These are phyloP conservation scores for Escallonia herrerae DNA, from an alignment of 129 eudicot species.

Conservation along the genomic window DNA sequence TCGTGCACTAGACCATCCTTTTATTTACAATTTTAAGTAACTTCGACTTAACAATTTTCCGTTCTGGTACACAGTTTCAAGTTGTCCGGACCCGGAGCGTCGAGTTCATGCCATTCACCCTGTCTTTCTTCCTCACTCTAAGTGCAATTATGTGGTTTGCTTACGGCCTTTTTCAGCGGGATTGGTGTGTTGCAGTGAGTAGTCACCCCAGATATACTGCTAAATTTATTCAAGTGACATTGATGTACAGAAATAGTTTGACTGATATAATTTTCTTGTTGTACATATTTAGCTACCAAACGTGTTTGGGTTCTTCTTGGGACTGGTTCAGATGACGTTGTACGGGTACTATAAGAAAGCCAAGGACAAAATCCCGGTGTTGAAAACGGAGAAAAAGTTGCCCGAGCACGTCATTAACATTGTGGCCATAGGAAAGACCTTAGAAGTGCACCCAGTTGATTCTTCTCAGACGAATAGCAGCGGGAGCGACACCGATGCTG, in stretches of 20 bases:
- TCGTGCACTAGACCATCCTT: neutral
- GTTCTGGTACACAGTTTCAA: slow-evolving; percentile 38
- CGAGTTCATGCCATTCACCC: slow-evolving; percentile 75
- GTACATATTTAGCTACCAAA: slow-evolving; percentile 59
- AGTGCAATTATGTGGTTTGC: slow-evolving; percentile 77
- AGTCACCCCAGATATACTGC: neutral
- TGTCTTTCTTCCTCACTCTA: slow-evolving; percentile 73
- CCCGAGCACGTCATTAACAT: slow-evolving; percentile 39
- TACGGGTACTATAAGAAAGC: slow-evolving; percentile 42
- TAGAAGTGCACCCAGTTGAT: slow-evolving; percentile 48
- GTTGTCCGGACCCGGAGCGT: slow-evolving; percentile 70
- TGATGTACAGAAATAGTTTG: too few species aligned
- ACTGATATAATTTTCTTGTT: neutral
- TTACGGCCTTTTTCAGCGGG: slow-evolving; percentile 53
- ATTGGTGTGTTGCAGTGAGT: slow-evolving; percentile 63
- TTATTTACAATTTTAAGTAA: too few species aligned
- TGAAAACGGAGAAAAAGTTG: slow-evolving; percentile 16
- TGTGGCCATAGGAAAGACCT: slow-evolving; percentile 17
- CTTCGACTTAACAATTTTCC: too few species aligned
- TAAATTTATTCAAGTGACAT: neutral
- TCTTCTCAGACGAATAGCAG: slow-evolving; percentile 12
- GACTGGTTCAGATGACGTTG: slow-evolving; percentile 60
- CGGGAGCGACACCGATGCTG: neutral
- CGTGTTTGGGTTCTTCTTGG: slow-evolving; percentile 57
- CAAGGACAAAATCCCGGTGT: neutral